Percentiles rank a stretch among this genome's conserved stretches.
Evolutionary conservation across 2,329 filamentous ascomycete genomes (phyloP).

Genomic region (Diaporthe destruens): DNA sequence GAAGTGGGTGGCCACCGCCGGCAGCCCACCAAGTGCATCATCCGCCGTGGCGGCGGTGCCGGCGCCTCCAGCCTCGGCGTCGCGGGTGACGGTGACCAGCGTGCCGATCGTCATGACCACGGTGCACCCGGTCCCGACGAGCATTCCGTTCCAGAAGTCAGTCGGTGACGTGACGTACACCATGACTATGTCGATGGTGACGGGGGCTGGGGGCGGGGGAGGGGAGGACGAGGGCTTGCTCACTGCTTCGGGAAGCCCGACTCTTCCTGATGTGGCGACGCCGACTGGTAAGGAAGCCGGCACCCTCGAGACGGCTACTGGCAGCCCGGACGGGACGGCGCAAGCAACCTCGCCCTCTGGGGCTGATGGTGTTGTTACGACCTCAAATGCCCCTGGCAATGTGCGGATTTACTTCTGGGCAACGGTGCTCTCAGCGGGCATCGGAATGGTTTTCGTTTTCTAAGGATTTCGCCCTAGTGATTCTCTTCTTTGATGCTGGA

Average conservation of each 20-base stretch:
- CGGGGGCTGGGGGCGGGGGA: neutral
- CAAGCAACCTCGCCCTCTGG: neutral
- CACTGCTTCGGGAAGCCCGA: slow-evolving; percentile 8
- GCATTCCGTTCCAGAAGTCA: neutral
- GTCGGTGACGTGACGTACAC: slow-evolving; percentile 5
- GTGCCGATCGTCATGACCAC: slow-evolving; percentile 28
- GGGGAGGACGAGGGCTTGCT: slow-evolving; percentile 8
- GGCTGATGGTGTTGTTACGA: neutral
- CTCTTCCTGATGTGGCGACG: neutral
- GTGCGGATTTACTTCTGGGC: neutral
- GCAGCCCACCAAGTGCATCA: neutral
- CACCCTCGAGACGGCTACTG: slow-evolving; percentile 7
- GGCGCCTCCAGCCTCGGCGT: neutral
- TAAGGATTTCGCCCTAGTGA: neutral
- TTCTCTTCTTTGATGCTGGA: neutral
- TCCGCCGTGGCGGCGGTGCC: neutral
- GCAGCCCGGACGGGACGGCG: neutral
- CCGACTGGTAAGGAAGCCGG: neutral
- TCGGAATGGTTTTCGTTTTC: neutral
- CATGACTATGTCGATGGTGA: slow-evolving; percentile 10
- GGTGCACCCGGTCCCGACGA: neutral
- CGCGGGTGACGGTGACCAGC: slow-evolving; percentile 27
- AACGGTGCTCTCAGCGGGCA: neutral
- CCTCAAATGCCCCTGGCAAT: neutral
- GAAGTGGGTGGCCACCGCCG: slow-evolving; percentile 47